These are phyloP conservation scores for Ascosphaera pollenicola DNA, from an alignment of 2,329 filamentous ascomycete species.

Conservation along the genomic window DNA sequence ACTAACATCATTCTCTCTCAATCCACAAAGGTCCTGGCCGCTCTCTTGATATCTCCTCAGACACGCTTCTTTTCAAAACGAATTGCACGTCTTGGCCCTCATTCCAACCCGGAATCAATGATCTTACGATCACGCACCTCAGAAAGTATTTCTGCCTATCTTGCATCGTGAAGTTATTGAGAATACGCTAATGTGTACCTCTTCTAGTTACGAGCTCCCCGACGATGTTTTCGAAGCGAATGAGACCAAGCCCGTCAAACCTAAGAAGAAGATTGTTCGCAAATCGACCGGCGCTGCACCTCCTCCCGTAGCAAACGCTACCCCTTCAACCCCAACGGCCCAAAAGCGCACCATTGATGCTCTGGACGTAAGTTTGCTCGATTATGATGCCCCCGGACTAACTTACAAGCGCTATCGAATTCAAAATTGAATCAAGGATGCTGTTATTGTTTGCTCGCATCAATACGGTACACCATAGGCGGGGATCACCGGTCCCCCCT, in stretches of 20 bases:
- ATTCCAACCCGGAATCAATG: constrained; percentile 54
- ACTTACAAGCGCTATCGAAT: not conserved
- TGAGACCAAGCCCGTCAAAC: constrained; percentile 44
- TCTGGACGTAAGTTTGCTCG: constrained; percentile 21
- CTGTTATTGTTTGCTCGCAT: not conserved
- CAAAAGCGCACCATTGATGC: constrained; percentile 20
- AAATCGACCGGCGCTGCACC: constrained; percentile 9
- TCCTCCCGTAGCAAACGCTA: no score
- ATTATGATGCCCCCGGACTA: constrained; percentile 4
- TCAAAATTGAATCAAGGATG: not conserved
- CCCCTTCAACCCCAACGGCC: constrained; percentile 8
- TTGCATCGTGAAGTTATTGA: not conserved
- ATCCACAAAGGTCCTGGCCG: constrained; percentile 18
- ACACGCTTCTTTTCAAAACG: constrained; percentile 72
- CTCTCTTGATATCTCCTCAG: constrained; percentile 37
- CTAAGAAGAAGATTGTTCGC: constrained; percentile 29
- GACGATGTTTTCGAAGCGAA: constrained; percentile 69
- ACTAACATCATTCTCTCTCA: not conserved
- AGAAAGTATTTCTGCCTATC: constrained; percentile 44
- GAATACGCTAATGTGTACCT: constrained; percentile 5
- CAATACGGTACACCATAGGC: not conserved
- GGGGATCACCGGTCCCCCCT: no score
- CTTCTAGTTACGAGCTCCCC: constrained; percentile 49
- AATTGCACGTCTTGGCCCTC: constrained; percentile 55
- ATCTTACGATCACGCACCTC: constrained; percentile 60